Conservation (phyloP, 441 rosid genomes). For the Brassica hybrid region DNA sequence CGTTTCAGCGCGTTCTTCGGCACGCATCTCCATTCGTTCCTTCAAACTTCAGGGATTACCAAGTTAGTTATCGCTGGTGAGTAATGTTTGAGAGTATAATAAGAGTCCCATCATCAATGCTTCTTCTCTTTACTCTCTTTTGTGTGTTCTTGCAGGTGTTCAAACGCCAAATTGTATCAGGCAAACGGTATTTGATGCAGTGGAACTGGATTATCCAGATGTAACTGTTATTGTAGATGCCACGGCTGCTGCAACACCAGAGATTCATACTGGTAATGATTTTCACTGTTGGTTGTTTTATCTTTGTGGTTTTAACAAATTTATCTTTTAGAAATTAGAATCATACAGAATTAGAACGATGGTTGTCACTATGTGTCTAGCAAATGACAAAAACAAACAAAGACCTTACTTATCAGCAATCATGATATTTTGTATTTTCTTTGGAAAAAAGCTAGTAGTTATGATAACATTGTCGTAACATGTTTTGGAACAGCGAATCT, state of each 20-base stretch:
- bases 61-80: conserved; percentile 65
- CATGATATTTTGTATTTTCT: conserved; percentile 1
- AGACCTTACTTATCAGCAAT: not conserved
- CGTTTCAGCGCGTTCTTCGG: conserved; percentile 84
- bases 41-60: conserved; percentile 55
- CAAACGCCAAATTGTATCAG: conserved; percentile 90
- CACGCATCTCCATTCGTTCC: conserved; percentile 74
- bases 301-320: conserved; percentile 9
- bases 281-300: conserved; percentile 2
- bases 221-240: conserved; percentile 75
- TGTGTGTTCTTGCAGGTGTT: no score
- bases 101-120: not conserved
- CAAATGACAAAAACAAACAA: conserved; percentile 27
- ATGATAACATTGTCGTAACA: conserved; percentile 34
- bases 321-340: not conserved
- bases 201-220: conserved; percentile 63
- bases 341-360: not conserved
- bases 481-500: conserved; percentile 63
- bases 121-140: no score
- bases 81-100: conserved; percentile 21
- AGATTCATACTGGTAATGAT: conserved; percentile 61
- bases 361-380: not conserved
- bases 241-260: conserved; percentile 88
- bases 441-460: conserved; percentile 5
- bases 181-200: conserved; percentile 85